Percentiles rank a stretch among this genome's conserved stretches.
Evolutionary conservation across 2,329 filamentous ascomycete genomes (phyloP).

Genomic region (Aspergillus sp.): DNA sequence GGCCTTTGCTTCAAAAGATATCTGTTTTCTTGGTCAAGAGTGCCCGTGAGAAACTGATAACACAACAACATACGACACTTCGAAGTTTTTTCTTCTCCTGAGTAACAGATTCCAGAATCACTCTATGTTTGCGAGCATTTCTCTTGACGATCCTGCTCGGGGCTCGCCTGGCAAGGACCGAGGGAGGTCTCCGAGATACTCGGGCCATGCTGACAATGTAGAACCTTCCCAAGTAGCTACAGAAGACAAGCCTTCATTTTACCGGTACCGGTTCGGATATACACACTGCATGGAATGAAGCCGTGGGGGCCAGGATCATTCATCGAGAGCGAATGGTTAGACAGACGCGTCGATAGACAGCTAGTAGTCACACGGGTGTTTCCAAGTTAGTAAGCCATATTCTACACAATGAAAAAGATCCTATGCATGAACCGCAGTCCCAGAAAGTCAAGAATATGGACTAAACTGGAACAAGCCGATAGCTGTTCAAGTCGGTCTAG

Average conservation of each 20-base stretch:
- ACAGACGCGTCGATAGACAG: not conserved
- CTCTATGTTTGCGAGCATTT: slow-evolving; percentile 53
- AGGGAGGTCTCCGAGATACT: slow-evolving; percentile 37
- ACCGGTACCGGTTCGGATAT: slow-evolving; percentile 20
- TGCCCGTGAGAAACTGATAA: slow-evolving; percentile 6
- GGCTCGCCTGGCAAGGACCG: slow-evolving; percentile 36
- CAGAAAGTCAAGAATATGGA: not conserved
- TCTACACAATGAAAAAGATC: not conserved
- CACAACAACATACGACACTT: slow-evolving; percentile 47
- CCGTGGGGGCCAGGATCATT: slow-evolving; percentile 5
- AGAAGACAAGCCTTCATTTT: slow-evolving; percentile 21
- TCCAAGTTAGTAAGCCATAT: slow-evolving; percentile 1
- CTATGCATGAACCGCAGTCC: not conserved
- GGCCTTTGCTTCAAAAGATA: slow-evolving; percentile 56
- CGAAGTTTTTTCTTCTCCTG: slow-evolving; percentile 63
- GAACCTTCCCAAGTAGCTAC: slow-evolving; percentile 23
- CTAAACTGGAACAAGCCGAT: not conserved
- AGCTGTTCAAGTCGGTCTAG: not conserved
- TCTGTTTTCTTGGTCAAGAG: slow-evolving; percentile 47
- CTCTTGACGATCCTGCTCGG: slow-evolving; percentile 36
- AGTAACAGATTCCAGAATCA: slow-evolving; percentile 59
- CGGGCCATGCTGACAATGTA: slow-evolving; percentile 37
- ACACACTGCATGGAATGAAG: slow-evolving; percentile 7
- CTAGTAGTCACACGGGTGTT: not conserved
- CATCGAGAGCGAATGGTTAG: not conserved